phyloP scores from a whole-genome alignment of 768 basidiomycete species.

The Agrocybe praecox region DNA sequence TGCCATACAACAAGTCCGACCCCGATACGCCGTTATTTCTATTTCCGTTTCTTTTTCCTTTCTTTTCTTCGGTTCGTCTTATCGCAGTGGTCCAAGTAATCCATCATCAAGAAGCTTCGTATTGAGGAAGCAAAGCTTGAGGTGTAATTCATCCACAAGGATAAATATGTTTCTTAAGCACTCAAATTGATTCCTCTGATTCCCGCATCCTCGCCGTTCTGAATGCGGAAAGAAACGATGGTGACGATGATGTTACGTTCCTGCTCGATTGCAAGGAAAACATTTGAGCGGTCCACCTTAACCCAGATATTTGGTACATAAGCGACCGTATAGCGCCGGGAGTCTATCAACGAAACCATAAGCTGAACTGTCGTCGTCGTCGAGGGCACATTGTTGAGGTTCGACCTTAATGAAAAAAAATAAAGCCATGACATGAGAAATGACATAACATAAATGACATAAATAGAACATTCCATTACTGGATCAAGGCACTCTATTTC shows the following conservation, averaged over 20 bases:
- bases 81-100: conserved; percentile 12
- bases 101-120: conserved; percentile 6
- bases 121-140: conserved; percentile 2
- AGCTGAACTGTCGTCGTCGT: background rate
- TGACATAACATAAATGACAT: background rate
- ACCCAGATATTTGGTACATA: background rate
- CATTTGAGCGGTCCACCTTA: background rate
- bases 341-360: background rate
- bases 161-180: conserved; percentile 5
- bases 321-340: background rate
- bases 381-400: background rate
- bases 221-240: conserved; percentile 4
- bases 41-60: conserved; percentile 9
- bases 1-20: conserved; percentile 17
- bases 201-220: conserved; percentile 16
- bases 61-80: conserved; percentile 14
- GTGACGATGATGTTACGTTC: conserved; percentile 7
- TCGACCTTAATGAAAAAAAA: background rate
- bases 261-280: background rate
- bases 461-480: background rate
- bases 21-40: conserved; percentile 11
- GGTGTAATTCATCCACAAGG: background rate
- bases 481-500: background rate
- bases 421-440: background rate
- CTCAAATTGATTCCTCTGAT: conserved; percentile 10